Evolutionary conservation across 805 yeast genomes (phyloP).

Genomic region (Dipodascus geniculatus): DNA sequence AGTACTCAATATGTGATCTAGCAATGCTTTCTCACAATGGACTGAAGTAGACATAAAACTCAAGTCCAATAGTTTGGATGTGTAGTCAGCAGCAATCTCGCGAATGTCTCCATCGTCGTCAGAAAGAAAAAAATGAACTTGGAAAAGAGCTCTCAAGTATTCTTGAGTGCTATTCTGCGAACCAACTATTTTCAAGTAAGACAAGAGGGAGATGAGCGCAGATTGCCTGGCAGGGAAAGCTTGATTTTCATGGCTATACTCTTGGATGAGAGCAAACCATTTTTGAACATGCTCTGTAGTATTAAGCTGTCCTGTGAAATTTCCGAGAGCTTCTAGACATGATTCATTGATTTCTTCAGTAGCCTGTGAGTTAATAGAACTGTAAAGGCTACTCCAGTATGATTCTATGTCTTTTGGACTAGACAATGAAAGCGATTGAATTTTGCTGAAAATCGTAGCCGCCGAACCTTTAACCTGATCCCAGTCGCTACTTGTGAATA

Average conservation of each 20-base stretch:
- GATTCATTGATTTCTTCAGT: conserved; percentile 39
- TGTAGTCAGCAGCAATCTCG: conserved; percentile 31
- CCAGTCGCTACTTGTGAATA: conserved; percentile 13
- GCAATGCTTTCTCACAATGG: conserved; percentile 21
- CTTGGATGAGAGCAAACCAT: conserved; percentile 23
- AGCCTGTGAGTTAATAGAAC: conserved; percentile 21
- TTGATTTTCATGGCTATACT: conserved; percentile 30
- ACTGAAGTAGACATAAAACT: conserved; percentile 23
- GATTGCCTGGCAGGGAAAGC: conserved; percentile 37
- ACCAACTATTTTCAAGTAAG: conserved; percentile 18
- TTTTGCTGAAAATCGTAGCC: conserved; percentile 12
- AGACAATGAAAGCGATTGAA: conserved; percentile 10
- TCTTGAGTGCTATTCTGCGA: background rate
- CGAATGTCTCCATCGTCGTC: conserved; percentile 66
- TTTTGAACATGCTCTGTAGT: conserved; percentile 12
- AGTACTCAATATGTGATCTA: conserved; percentile 3
- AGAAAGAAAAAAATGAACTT: conserved; percentile 16
- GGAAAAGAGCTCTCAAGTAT: conserved; percentile 4
- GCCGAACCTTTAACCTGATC: conserved; percentile 19
- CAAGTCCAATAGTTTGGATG: conserved; percentile 25
- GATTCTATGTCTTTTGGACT: conserved; percentile 15
- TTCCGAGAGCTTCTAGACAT: conserved; percentile 42
- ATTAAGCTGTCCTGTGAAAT: conserved; percentile 22
- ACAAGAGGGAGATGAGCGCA: conserved; percentile 33
- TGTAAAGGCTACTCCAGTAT: conserved; percentile 23